Conservation (phyloP, 2,329 filamentous ascomycete genomes). For the Diaporthe vexans region DNA sequence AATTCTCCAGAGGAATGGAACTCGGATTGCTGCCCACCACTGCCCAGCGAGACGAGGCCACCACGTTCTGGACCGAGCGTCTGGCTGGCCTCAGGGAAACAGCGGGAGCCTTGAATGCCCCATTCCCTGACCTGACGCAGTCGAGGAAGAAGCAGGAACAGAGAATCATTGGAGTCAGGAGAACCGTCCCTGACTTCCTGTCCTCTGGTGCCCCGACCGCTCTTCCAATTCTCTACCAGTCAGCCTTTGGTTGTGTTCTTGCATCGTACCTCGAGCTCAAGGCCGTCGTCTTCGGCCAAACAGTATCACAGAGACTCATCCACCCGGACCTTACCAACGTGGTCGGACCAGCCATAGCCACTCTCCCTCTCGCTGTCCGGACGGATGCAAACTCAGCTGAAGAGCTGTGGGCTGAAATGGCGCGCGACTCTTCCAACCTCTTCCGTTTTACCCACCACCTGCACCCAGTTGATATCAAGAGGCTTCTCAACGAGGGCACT, state of each 20-base stretch:
- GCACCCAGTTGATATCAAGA: constrained; percentile 46
- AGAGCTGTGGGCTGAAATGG: constrained; percentile 42
- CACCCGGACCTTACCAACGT: constrained; percentile 45
- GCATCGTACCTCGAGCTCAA: constrained; percentile 44
- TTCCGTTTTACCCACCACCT: constrained; percentile 40
- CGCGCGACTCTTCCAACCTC: constrained; percentile 38
- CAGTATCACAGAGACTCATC: constrained; percentile 45
- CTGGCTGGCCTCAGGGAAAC: constrained; percentile 39
- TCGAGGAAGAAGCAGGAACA: constrained; percentile 44
- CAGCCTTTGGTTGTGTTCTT: constrained; percentile 46
- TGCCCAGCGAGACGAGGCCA: constrained; percentile 43
- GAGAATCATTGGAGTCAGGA: constrained; percentile 38
- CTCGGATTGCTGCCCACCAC: constrained; percentile 44
- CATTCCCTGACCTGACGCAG: constrained; percentile 46
- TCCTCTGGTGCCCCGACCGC: neutral
- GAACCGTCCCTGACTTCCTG: constrained; percentile 21
- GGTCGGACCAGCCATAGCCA: constrained; percentile 46
- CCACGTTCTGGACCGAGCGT: constrained; percentile 42
- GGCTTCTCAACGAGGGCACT: constrained; percentile 43
- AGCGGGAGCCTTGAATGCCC: constrained; percentile 43
- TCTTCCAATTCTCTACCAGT: constrained; percentile 43
- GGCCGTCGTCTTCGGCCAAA: constrained; percentile 45
- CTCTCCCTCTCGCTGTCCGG: constrained; percentile 44
- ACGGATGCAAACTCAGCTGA: constrained; percentile 38
- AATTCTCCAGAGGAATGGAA: constrained; percentile 43